Conservation (phyloP, 1,284 basidiomycete species). For the Marasmius oreades region DNA sequence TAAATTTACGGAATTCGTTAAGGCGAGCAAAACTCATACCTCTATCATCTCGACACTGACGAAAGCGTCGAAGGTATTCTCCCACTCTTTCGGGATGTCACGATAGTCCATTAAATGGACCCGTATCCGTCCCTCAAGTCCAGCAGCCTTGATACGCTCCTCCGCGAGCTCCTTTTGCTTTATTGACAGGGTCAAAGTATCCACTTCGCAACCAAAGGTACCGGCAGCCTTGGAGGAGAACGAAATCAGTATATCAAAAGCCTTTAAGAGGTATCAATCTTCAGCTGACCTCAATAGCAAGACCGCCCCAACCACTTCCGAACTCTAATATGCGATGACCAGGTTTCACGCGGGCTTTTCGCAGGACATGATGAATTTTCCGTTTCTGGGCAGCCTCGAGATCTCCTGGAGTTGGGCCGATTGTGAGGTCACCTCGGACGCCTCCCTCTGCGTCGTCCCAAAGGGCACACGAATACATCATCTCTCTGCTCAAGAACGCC, state of each 20-base stretch:
- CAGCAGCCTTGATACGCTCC: conserved; percentile 71
- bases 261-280: conserved; percentile 19
- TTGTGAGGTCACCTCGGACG: conserved; percentile 59
- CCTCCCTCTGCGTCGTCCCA: conserved; percentile 74
- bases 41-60: conserved; percentile 92
- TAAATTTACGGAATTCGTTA: conserved; percentile 5
- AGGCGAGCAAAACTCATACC: conserved; percentile 35
- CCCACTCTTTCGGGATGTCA: conserved; percentile 72
- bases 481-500: conserved; percentile 83
- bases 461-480: conserved; percentile 91
- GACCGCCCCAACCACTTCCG: conserved; percentile 89
- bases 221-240: conserved; percentile 51
- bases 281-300: conserved; percentile 77
- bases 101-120: conserved; percentile 89
- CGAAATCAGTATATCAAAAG: background rate
- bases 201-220: conserved; percentile 75
- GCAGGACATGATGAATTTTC: conserved; percentile 79
- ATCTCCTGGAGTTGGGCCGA: conserved; percentile 52
- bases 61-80: conserved; percentile 83
- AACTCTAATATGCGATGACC: conserved; percentile 86
- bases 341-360: conserved; percentile 69
- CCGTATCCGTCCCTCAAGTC: conserved; percentile 66
- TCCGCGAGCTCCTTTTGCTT: conserved; percentile 88
- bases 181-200: conserved; percentile 81
- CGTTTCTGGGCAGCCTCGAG: conserved; percentile 79